Evolutionary conservation across 1,284 basidiomycete genomes (phyloP), one percentile per base, ranked within the genome.

Genomic region (Mycosarcoma mackinlayi): DNA sequence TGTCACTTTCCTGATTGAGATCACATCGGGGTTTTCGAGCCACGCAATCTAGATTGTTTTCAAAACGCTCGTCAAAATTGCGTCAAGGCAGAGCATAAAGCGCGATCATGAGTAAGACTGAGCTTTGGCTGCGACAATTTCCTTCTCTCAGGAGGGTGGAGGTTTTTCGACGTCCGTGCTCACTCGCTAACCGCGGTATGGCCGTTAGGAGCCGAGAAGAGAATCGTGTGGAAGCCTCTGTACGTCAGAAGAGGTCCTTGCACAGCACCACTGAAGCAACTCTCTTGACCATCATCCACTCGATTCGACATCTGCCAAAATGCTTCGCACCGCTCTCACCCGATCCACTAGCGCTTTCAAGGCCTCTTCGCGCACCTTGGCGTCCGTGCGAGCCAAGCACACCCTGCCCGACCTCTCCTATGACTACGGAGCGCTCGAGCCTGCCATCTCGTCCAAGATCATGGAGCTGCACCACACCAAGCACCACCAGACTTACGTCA

Each of bases 401-500:
- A 81, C 79, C 9, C 78, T 82, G n/a, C 80, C 80, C 28, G 72
- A 78, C 57, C 76, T 82, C n/a, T 52, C 77, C 16, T 82, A 79
- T 66, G 80, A 77, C 54, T 82, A 71, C 51, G 74, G 75, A 14
- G 78, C 80, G 6, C 76, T 82, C 16, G 80, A 81, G 61, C 80
- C 80, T 19, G 64, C 75, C 34, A 81, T 82, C 57, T 75, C 74
- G 18, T 76, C 60, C 21, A 58, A 81, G 59, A 81, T 82, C 63
- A 81, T 82, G 80, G 73, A 82, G 67, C 62, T 79, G 28, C 80
- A 82, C 70, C 75, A 82, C 70, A 57, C 44, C 38, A 81, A 81
- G 74, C 80, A 82, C 65, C 80, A 82, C 63, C 78, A 79, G 64
- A 80, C 78, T 21, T 82, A 82, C 54, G 78, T 82, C 63, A 81